Percentiles rank a stretch among this genome's conserved stretches.
Evolutionary conservation across 139 green algal genomes (phyloP).

Genomic region (Trebouxia sp.): DNA sequence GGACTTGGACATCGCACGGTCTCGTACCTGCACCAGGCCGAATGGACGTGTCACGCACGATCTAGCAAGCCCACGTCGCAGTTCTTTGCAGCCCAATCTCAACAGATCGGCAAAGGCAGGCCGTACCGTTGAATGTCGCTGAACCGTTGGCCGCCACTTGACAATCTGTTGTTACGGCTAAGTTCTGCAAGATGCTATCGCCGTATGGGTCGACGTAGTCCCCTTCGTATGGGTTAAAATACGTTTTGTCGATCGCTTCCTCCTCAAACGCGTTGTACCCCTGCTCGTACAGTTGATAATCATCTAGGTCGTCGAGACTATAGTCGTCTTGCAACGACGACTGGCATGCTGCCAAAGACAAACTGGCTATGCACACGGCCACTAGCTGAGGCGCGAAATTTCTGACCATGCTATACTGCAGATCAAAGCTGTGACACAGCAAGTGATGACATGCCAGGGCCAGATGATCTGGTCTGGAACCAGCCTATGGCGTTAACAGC

Average conservation of each 20-base stretch:
- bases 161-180: background rate
- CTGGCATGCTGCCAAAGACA: background rate
- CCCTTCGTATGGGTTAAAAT: constrained; percentile 13
- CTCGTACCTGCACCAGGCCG: background rate
- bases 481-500: no score
- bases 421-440: no score
- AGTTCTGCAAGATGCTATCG: background rate
- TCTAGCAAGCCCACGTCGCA: no score
- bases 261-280: constrained; percentile 10
- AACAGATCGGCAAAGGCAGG: background rate
- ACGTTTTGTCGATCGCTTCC: background rate
- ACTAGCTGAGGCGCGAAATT: background rate
- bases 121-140: constrained; percentile 16
- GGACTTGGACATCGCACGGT: constrained; percentile 14
- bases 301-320: background rate
- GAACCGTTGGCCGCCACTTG: background rate
- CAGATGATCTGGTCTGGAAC: no score
- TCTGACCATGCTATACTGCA: background rate
- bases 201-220: background rate
- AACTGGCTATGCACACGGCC: background rate
- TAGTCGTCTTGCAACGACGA: background rate
- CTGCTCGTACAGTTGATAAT: constrained; percentile 10
- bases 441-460: no score
- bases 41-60: no score
- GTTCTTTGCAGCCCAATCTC: no score